These are phyloP conservation scores for Xylariaceae sp. DNA, from an alignment of 2,329 filamentous ascomycete genomes.

Conservation along the genomic window DNA sequence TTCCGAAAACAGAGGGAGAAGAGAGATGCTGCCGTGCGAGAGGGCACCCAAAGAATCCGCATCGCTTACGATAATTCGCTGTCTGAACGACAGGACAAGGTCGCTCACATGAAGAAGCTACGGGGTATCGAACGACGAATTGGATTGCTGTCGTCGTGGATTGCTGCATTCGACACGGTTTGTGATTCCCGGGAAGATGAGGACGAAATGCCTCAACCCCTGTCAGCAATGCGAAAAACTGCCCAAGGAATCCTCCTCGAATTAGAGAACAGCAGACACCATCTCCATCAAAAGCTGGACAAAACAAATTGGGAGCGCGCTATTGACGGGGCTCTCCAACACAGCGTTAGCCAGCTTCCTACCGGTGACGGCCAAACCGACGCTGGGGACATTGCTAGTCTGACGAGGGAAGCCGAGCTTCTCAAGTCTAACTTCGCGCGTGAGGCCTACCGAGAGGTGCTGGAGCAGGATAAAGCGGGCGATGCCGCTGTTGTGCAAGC, in stretches of 20 bases:
- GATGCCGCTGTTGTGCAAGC: slow-evolving; percentile 77
- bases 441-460: slow-evolving; percentile 70
- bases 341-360: slow-evolving; percentile 74
- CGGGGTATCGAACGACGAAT: slow-evolving; percentile 82
- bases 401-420: slow-evolving; percentile 79
- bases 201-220: slow-evolving; percentile 61
- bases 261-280: slow-evolving; percentile 82
- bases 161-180: slow-evolving; percentile 81
- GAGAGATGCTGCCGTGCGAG: slow-evolving; percentile 67
- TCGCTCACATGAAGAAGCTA: slow-evolving; percentile 74
- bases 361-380: slow-evolving; percentile 63
- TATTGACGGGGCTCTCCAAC: slow-evolving; percentile 81
- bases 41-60: slow-evolving; percentile 76
- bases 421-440: slow-evolving; percentile 78
- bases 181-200: slow-evolving; percentile 69
- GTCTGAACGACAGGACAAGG: slow-evolving; percentile 72
- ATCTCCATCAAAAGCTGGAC: slow-evolving; percentile 79
- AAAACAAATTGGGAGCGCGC: slow-evolving; percentile 82
- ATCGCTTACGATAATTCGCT: slow-evolving; percentile 78
- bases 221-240: slow-evolving; percentile 76
- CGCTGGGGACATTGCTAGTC: slow-evolving; percentile 62
- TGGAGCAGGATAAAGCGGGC: slow-evolving; percentile 78
- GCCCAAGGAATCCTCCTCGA: slow-evolving; percentile 85
- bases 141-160: slow-evolving; percentile 82
- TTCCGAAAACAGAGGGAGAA: slow-evolving; percentile 90